Evolutionary conservation across 208 protist genomes (phyloP).

Genomic region (Endotrypanum monterogeii): DNA sequence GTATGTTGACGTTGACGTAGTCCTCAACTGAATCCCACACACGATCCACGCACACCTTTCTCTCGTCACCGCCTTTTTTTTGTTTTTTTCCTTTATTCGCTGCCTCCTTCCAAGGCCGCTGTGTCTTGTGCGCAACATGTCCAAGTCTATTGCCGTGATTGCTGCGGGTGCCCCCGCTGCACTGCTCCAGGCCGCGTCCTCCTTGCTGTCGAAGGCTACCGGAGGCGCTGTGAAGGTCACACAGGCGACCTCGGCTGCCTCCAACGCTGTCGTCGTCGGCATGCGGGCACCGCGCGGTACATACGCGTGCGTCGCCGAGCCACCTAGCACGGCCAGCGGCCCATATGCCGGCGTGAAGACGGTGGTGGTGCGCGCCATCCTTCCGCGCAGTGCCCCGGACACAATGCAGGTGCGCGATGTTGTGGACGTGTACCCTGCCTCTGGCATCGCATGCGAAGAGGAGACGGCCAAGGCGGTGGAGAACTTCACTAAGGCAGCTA

Average conservation of each 20-base stretch:
- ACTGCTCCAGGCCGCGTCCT: conserved; percentile 60
- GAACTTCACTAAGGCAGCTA: conserved; percentile 60
- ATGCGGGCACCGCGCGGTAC: conserved; percentile 53
- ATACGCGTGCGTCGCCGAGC: conserved; percentile 60
- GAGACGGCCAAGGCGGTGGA: conserved; percentile 51
- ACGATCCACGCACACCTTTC: neutral
- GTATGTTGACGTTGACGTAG: neutral
- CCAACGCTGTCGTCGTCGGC: conserved; percentile 68
- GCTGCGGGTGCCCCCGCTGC: conserved; percentile 59
- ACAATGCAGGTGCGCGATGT: conserved; percentile 73
- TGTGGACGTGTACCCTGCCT: conserved; percentile 70
- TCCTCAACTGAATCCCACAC: neutral
- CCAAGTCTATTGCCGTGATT: conserved; percentile 67
- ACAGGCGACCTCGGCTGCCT: conserved; percentile 44
- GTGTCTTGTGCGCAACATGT: conserved; percentile 43
- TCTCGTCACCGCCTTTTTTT: conserved; percentile 13
- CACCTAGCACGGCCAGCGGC: conserved; percentile 26
- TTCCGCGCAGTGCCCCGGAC: conserved; percentile 52
- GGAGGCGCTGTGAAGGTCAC: conserved; percentile 50
- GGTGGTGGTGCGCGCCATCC: conserved; percentile 68
- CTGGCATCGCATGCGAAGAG: conserved; percentile 58
- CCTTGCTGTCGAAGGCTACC: conserved; percentile 63
- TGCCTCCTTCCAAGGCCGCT: too few species aligned
- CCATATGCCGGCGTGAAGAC: conserved; percentile 66
- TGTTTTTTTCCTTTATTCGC: neutral